Base-by-base conservation (phyloP, 495 filamentous ascomycete genomes). In the Xanthoparmelia taractica region DNA sequence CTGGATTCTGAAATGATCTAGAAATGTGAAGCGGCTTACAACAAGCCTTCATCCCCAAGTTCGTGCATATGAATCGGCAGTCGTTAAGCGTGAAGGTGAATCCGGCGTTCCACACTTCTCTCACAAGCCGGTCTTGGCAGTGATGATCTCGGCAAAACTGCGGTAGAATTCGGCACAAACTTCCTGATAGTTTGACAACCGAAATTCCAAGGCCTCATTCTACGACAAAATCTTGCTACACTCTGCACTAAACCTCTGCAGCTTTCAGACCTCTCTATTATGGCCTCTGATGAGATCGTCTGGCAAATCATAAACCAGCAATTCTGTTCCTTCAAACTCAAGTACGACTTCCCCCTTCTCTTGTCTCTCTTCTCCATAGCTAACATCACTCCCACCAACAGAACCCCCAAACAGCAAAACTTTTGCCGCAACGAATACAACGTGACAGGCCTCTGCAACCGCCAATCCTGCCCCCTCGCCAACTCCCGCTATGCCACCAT, bases 381-480 rank as follows among this genome's bases (percentile, higher is more conserved):
- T 58, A 59, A 38, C 36, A 64, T 65, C 68, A 69, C 55, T 70
- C 48, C 47, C 40, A 8, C 8, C 6, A 31, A 63, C 67, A 88
- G 89, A 78, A 96, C 91, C 11, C 90, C 90, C 27, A 97, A 96
- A 77, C 85, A 87, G 37, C 86, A 93, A 74, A 96, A 85, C 70
- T 98, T 97, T 77, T 99, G 94, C 74, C 87, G 90, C 72, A 94
- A 96, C 76, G 92, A 96, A 84, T 90, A 94, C 84, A 96, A 87
- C 67, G 89, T 96, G 69, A 96, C 87, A 52, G 94, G 95, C 66
- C 84, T 97, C 58, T 98, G 95, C 84, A 95, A 92, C 74, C 83
- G 90, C 56, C 92, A 96, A 73, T 91, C 90, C 60, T 97, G 94
- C 74, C 94, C 94, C 27, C 87, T 98, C 58, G 94, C 94, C 67